Evolutionary conservation across 2,329 filamentous ascomycete species (phyloP).

Genomic region (Karstenula rhodostoma): DNA sequence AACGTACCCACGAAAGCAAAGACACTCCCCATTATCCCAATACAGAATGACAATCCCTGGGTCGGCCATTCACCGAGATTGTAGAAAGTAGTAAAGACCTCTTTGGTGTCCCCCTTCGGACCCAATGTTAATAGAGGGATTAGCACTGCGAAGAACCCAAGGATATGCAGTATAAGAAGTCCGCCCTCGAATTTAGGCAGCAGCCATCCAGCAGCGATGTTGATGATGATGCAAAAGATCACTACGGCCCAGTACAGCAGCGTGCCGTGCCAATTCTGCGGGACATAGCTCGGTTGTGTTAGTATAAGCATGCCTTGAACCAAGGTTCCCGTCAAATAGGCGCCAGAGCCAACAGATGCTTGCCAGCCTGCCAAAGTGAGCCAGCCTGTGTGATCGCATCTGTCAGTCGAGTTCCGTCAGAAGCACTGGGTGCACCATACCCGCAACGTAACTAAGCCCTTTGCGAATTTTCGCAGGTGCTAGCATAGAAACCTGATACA

Average conservation of each 20-base stretch:
- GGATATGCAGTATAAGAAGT: constrained; percentile 55
- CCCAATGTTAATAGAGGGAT: constrained; percentile 54
- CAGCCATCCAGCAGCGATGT: constrained; percentile 53
- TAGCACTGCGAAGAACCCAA: constrained; percentile 58
- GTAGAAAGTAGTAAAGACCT: constrained; percentile 54
- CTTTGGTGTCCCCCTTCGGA: constrained; percentile 39
- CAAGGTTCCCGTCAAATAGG: constrained; percentile 36
- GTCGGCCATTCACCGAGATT: constrained; percentile 55
- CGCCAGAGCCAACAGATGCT: constrained; percentile 39
- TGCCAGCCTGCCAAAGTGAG: constrained; percentile 53
- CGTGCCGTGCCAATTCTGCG: constrained; percentile 59
- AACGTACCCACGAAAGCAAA: constrained; percentile 4
- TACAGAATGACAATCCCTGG: constrained; percentile 48
- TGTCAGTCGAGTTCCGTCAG: background rate
- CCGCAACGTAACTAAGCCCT: constrained; percentile 48
- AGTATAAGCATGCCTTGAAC: constrained; percentile 48
- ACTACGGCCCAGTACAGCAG: constrained; percentile 57
- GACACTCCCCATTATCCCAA: constrained; percentile 2
- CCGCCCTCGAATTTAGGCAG: constrained; percentile 57
- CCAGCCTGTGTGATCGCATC: constrained; percentile 44
- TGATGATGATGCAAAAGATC: constrained; percentile 51
- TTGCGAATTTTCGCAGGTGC: constrained; percentile 45
- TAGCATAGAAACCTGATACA: constrained; percentile 43
- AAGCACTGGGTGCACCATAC: background rate
- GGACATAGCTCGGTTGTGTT: constrained; percentile 48